These are phyloP conservation scores for Kwoniella dejecticola DNA, from an alignment of 768 basidiomycete genomes.

Conservation along the genomic window DNA sequence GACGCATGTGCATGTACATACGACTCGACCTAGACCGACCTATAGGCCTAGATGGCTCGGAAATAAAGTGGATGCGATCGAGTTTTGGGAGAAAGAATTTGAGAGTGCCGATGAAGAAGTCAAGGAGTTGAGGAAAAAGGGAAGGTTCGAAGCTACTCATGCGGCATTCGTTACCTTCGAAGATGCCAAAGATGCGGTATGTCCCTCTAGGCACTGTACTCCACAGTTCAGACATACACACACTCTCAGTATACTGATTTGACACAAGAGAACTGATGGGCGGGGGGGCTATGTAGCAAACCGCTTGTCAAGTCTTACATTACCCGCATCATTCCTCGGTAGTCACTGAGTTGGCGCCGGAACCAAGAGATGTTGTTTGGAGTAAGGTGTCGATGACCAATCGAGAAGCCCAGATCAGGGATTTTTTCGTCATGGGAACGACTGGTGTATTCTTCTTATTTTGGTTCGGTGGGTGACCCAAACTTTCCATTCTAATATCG, in stretches of 20 bases:
- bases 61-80: conserved; percentile 78
- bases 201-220: conserved; percentile 46
- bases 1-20: conserved; percentile 61
- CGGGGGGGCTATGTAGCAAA: no score
- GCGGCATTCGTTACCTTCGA: conserved; percentile 96
- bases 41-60: conserved; percentile 74
- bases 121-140: conserved; percentile 67
- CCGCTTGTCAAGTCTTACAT: conserved; percentile 81
- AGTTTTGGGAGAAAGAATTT: conserved; percentile 80
- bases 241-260: no score
- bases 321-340: conserved; percentile 68
- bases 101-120: conserved; percentile 80
- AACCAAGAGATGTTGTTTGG: conserved; percentile 96
- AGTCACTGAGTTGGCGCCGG: conserved; percentile 77
- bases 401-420: conserved; percentile 65
- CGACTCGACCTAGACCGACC: conserved; percentile 75
- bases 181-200: conserved; percentile 86
- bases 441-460: conserved; percentile 78
- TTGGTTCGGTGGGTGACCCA: conserved; percentile 64
- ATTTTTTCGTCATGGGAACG: conserved; percentile 68
- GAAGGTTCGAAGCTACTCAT: conserved; percentile 77
- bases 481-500: conserved; percentile 1
- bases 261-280: no score
- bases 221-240: no score
- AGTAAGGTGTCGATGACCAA: conserved; percentile 75